A percentile compares a stretch with the other conserved stretches of the same genome.
Conservation (phyloP, 495 filamentous ascomycete genomes). For the Achaetomiella virescens region DNA sequence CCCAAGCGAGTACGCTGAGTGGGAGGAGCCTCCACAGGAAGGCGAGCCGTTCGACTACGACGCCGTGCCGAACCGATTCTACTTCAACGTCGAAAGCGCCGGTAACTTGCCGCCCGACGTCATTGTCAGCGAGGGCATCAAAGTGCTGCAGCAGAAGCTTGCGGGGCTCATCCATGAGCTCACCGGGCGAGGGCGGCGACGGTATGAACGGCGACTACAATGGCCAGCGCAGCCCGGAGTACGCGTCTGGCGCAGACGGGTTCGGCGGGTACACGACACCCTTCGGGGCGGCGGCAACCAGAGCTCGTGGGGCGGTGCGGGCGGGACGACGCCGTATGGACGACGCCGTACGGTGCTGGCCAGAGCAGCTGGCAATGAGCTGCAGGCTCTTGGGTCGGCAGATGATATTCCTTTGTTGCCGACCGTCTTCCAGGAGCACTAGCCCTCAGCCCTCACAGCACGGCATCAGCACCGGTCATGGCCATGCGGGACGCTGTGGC, state of each 20-base stretch:
- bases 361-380: conserved; percentile 23
- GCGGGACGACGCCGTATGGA: conserved; percentile 61
- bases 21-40: conserved; percentile 78
- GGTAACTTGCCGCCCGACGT: conserved; percentile 81
- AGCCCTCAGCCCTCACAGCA: neutral
- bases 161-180: conserved; percentile 76
- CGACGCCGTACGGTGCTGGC: conserved; percentile 28
- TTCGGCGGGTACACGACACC: conserved; percentile 68
- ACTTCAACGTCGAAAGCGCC: conserved; percentile 85
- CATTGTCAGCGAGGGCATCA: conserved; percentile 83
- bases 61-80: conserved; percentile 76
- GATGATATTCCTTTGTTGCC: no score
- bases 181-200: conserved; percentile 47
- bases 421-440: neutral
- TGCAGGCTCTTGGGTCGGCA: neutral
- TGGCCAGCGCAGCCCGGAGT: conserved; percentile 57
- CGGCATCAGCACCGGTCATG: no score
- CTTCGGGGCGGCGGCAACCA: conserved; percentile 53
- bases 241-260: conserved; percentile 48
- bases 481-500: neutral
- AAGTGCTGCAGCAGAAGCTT: conserved; percentile 82
- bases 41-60: conserved; percentile 86
- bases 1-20: conserved; percentile 72
- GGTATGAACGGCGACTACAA: conserved; percentile 48
- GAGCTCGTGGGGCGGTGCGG: conserved; percentile 63